Conservation (phyloP, 1,284 basidiomycete genomes). For the Chalciporus sp. region DNA sequence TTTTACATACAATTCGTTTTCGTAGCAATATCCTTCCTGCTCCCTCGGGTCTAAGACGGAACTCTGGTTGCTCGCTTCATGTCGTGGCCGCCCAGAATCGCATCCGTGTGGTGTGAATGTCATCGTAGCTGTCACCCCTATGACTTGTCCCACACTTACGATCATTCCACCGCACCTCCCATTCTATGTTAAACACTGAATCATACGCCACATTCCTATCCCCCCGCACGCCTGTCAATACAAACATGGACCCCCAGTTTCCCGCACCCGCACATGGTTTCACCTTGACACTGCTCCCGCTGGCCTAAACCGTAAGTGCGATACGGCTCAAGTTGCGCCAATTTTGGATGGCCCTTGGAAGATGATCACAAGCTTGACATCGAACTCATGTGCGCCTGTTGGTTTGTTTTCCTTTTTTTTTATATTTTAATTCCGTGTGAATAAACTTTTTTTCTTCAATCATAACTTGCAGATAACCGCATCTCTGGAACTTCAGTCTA, state of each 20-base stretch:
- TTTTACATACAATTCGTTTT: constrained; percentile 34
- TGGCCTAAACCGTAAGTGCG: constrained; percentile 11
- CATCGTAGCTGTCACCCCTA: constrained; percentile 10
- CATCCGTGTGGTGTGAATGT: constrained; percentile 15
- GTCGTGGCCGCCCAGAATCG: constrained; percentile 21
- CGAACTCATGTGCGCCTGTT: constrained; percentile 6
- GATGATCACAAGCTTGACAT: constrained; percentile 14
- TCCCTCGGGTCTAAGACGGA: constrained; percentile 36
- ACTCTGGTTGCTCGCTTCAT: constrained; percentile 30
- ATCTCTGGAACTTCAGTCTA: constrained; percentile 32
- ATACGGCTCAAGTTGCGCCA: constrained; percentile 2
- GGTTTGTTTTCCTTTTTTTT: constrained; percentile 24
- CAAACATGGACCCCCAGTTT: neutral
- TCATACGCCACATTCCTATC: constrained; percentile 9
- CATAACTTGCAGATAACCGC: constrained; percentile 11
- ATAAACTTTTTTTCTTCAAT: constrained; percentile 14
- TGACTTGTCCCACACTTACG: constrained; percentile 19
- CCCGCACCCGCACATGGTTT: constrained; percentile 6
- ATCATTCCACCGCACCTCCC: constrained; percentile 19
- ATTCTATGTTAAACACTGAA: constrained; percentile 20
- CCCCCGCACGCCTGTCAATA: neutral
- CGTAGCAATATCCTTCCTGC: constrained; percentile 18
- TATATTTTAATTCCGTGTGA: constrained; percentile 22
- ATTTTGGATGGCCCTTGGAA: constrained; percentile 15
- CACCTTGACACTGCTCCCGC: constrained; percentile 16